phyloP scores from a whole-genome alignment of 2,329 filamentous ascomycete genomes.

The Pleochaeta shiraiana region DNA sequence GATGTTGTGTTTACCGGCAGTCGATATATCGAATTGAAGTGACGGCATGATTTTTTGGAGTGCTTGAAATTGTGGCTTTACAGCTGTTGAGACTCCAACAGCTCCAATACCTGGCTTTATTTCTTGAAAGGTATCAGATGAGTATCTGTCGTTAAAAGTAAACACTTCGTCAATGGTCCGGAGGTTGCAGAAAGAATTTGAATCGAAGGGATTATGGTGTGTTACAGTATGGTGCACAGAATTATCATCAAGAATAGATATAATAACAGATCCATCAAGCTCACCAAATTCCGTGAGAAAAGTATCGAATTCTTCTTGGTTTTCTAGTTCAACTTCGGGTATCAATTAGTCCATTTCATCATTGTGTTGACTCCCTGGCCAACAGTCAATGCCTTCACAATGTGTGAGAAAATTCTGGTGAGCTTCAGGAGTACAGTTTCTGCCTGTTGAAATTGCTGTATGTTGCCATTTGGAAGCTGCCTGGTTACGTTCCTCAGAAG shows the following conservation, averaged over 20 bases:
- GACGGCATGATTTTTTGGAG: not conserved
- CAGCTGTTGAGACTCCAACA: not conserved
- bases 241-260: conserved; percentile 1
- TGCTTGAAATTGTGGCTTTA: not conserved
- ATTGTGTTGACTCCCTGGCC: not conserved
- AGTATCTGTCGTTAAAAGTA: conserved; percentile 2
- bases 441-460: not conserved
- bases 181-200: not conserved
- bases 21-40: not conserved
- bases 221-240: not conserved
- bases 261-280: not conserved
- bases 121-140: conserved; percentile 3
- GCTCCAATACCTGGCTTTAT: conserved; percentile 3
- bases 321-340: not conserved
- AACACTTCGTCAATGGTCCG: not conserved
- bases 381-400: not conserved
- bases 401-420: not conserved
- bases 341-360: conserved; percentile 3
- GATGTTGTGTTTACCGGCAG: conserved; percentile 1
- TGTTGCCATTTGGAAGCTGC: not conserved
- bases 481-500: not conserved
- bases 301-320: not conserved
- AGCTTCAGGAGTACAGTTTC: not conserved
- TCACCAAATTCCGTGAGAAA: not conserved
- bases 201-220: conserved; percentile 1